Evolutionary conservation across 441 rosid genomes (phyloP), one percentile per base, ranked within the genome.

Genomic region (Adansonia gregorii): DNA sequence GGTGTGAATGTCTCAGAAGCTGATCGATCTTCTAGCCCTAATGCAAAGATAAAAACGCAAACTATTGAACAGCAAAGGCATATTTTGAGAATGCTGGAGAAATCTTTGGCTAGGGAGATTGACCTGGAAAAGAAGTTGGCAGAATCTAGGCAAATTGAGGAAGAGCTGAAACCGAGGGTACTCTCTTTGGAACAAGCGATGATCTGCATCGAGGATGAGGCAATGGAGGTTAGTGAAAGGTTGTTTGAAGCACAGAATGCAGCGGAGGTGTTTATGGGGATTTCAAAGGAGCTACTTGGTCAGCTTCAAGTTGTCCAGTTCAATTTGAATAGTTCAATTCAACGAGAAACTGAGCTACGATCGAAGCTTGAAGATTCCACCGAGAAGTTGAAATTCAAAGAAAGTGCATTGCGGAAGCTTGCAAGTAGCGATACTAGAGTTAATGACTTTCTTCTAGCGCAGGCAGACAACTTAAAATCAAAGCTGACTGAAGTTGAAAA

Each of bases 61-160:
- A 92, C 97, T 22, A 89, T 90, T 75, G 92, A 89, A 75, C 96
- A 96, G 78, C 94, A 91, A 74, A 90, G 91, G 69, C 86, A 90
- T 54, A 80, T 89, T 82, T 84, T 96, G 84, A 92, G 94, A 86
- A 91, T 94, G 96, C 89, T 96, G 55, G 99, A 93, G 86, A 90
- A 90, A 80, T 92, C 98, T 75, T 84, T 96, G 89, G 98, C 97
- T 6, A 91, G 91, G 81, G 99, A 96, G 86, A 84, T 96, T 85
- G 98, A 94, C 78, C 86, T 92, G 71, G 98, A 96, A 80, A 90
- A 91, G 88, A 94, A 91, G 81, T 79, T 94, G 73, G 80, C 79
- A 15, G 97, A 94, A 70, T 88, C 95, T 43, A 89, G 87, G 82
- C 88, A 87, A 73, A 67, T 59, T 12, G 95, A 90, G 69, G 90